A percentile compares a stretch with the other conserved stretches of the same genome.
Evolutionary conservation across 495 filamentous ascomycete genomes (phyloP).

Genomic region (Hypoxylon crocopeplum): DNA sequence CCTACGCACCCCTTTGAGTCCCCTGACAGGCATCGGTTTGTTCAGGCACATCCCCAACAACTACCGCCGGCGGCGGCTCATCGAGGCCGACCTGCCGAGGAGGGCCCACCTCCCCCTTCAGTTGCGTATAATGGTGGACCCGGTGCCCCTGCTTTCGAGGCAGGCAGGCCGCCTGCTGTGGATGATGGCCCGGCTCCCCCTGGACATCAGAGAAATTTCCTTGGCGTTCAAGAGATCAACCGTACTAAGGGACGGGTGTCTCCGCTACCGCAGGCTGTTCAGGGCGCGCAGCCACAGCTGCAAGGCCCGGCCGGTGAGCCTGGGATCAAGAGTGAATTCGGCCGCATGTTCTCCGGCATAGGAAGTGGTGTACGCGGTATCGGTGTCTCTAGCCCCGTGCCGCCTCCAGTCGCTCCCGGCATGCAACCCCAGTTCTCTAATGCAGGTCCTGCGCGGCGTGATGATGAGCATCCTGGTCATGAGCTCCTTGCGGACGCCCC

Average conservation of each 20-base stretch:
- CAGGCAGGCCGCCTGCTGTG: slow-evolving; percentile 51
- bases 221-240: slow-evolving; percentile 69
- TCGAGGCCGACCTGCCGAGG: slow-evolving; percentile 42
- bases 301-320: slow-evolving; percentile 78
- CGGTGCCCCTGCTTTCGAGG: slow-evolving; percentile 46
- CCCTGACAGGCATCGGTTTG: slow-evolving; percentile 54
- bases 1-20: slow-evolving; percentile 56
- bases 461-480: slow-evolving; percentile 52
- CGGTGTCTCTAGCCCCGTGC: slow-evolving; percentile 55
- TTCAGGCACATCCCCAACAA: slow-evolving; percentile 48
- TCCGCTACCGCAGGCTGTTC: slow-evolving; percentile 88
- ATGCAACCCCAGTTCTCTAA: slow-evolving; percentile 53
- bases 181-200: slow-evolving; percentile 64
- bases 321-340: slow-evolving; percentile 89
- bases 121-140: slow-evolving; percentile 49
- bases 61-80: slow-evolving; percentile 37
- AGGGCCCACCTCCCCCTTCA: slow-evolving; percentile 50
- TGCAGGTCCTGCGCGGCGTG: slow-evolving; percentile 48
- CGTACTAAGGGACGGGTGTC: slow-evolving; percentile 72
- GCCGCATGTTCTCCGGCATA: slow-evolving; percentile 88
- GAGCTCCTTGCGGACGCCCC: slow-evolving; percentile 42
- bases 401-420: no score
- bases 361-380: slow-evolving; percentile 81
- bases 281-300: slow-evolving; percentile 83
- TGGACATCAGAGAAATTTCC: slow-evolving; percentile 55